Evolutionary conservation across 176 grass and related monocot species (phyloP).

Genomic region (Aechmea fasciata): DNA sequence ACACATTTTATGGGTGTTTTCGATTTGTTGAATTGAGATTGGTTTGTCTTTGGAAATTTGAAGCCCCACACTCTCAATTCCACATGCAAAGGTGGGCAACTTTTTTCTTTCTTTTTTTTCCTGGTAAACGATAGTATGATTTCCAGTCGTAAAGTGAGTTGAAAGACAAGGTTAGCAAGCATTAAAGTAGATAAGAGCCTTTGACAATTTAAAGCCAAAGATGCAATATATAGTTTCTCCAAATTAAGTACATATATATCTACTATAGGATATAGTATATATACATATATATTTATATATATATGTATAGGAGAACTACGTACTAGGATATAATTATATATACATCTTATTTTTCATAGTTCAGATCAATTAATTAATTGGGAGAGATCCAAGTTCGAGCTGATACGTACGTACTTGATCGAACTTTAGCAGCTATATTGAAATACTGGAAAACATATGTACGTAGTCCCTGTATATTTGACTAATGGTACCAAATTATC

Average conservation of each 20-base stretch:
- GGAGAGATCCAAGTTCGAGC: too few species aligned
- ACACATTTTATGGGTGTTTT: not conserved
- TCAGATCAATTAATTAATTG: too few species aligned
- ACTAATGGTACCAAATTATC: too few species aligned
- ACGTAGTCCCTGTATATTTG: too few species aligned
- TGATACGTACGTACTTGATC: too few species aligned
- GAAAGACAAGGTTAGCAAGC: conserved; percentile 4
- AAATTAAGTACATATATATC: not conserved
- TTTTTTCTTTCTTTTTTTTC: conserved; percentile 5
- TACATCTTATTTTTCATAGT: too few species aligned
- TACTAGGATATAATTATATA: too few species aligned
- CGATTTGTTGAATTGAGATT: not conserved
- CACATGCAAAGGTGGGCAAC: not conserved
- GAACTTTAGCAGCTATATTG: too few species aligned
- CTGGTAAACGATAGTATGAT: conserved; percentile 17
- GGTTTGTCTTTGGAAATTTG: not conserved
- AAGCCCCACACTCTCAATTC: not conserved
- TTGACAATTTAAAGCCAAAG: conserved; percentile 11
- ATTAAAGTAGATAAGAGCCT: conserved; percentile 10
- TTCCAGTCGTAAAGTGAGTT: conserved; percentile 20
- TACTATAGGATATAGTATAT: not conserved
- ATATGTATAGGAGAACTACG: too few species aligned
- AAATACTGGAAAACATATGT: too few species aligned
- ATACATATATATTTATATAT: not conserved
- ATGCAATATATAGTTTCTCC: not conserved